Percentiles rank a stretch among this genome's conserved stretches.
Evolutionary conservation across 2,329 filamentous ascomycete species (phyloP).

Genomic region (Fusarium nanum): DNA sequence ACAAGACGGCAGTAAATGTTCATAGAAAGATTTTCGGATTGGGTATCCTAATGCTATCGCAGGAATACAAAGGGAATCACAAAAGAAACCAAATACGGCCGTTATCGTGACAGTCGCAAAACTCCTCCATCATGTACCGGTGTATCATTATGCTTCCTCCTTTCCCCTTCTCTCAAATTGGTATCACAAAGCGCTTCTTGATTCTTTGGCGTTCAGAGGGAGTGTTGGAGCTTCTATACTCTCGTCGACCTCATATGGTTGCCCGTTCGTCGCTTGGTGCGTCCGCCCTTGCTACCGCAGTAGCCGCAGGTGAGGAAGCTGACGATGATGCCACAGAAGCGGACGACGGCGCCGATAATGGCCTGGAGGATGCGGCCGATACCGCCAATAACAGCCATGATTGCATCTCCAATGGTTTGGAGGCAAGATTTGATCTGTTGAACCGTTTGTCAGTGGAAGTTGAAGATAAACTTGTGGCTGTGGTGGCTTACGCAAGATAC

Average conservation of each 20-base stretch:
- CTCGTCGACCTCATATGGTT: constrained; percentile 37
- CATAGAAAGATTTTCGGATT: constrained; percentile 34
- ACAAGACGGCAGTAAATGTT: background rate
- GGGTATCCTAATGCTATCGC: constrained; percentile 47
- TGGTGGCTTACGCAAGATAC: constrained; percentile 78
- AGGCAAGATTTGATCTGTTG: constrained; percentile 68
- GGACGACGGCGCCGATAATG: constrained; percentile 75
- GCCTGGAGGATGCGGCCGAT: constrained; percentile 73
- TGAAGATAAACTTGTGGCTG: background rate
- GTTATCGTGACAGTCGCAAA: constrained; percentile 26
- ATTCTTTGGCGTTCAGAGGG: background rate
- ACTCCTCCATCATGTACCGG: constrained; percentile 3
- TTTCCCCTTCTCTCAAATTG: constrained; percentile 10
- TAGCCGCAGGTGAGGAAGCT: constrained; percentile 70
- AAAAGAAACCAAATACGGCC: constrained; percentile 26
- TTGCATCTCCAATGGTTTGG: constrained; percentile 71
- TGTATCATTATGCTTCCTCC: background rate
- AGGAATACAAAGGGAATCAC: constrained; percentile 22
- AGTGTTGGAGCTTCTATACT: constrained; percentile 4
- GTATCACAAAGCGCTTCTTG: constrained; percentile 14
- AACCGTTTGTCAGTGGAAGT: constrained; percentile 27
- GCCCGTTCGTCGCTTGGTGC: constrained; percentile 23
- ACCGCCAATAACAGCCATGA: constrained; percentile 76
- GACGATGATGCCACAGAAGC: constrained; percentile 74
- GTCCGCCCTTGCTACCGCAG: constrained; percentile 45